phyloP scores from a whole-genome alignment of 345 rosid species.

The Sapria himalayana region DNA sequence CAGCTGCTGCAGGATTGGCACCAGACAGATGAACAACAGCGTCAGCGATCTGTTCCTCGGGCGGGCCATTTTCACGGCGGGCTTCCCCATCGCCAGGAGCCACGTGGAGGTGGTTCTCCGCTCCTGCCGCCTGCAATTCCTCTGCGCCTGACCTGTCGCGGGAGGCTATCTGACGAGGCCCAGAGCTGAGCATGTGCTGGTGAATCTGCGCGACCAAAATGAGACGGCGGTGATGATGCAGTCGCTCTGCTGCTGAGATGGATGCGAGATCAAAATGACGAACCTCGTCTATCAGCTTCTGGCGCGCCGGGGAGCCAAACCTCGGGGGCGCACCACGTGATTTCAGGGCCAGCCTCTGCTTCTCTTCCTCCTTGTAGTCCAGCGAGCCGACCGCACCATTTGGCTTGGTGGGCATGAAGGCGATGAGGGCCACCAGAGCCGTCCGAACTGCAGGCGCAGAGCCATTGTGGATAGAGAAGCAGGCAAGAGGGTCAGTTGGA shows the following conservation, averaged over 20 bases:
- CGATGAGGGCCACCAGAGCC: conserved; percentile 81
- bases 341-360: conserved; percentile 55
- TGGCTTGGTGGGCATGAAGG: conserved; percentile 92
- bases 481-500: too few species aligned
- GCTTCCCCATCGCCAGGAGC: conserved; percentile 11
- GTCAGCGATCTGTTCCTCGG: conserved; percentile 4
- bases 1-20: too few species aligned
- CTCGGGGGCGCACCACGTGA: conserved; percentile 76
- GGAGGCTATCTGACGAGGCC: too few species aligned
- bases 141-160: too few species aligned
- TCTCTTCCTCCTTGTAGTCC: conserved; percentile 82
- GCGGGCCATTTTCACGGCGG: conserved; percentile 20
- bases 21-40: too few species aligned
- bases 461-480: neutral
- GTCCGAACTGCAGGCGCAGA: conserved; percentile 47
- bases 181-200: conserved; percentile 36
- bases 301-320: conserved; percentile 64
- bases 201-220: conserved; percentile 41
- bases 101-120: conserved; percentile 5
- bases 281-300: conserved; percentile 79
- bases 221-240: neutral
- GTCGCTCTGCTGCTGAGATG: neutral
- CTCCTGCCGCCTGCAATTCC: too few species aligned
- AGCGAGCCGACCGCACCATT: conserved; percentile 87
- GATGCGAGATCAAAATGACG: neutral